Base-by-base conservation (phyloP, 2,329 filamentous ascomycete genomes). In the Trichoderma pleuroti region DNA sequence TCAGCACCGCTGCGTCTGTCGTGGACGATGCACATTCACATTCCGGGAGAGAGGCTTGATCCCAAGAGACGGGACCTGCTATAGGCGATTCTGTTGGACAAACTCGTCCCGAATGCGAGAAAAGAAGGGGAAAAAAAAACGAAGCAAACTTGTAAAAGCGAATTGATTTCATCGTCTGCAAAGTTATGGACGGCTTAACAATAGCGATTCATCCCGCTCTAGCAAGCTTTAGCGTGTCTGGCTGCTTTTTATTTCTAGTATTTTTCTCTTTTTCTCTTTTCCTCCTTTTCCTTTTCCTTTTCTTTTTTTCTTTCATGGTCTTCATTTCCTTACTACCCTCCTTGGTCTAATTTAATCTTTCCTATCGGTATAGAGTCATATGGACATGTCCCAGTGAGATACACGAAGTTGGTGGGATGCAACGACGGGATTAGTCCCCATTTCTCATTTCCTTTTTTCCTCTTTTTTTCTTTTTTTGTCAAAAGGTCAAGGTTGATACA, bases 1-100 rank as follows among this genome's bases (percentile, higher is more conserved):
- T 88, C 2, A 86, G 85, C 24, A 85, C 83, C 72, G 82, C 86
- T 8, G 88, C 88, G 1, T 88, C 90, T 77, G 80, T 90, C 18
- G 83, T 90, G 3, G 82, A 87, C 64, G 84, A 78, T 26, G 39
- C 57, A 16, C 39, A 69, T 36, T 60, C 49, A 7, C 39, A 69
- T 36, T 60, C 49, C 8, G 36, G 46, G 11, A 63, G 62, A 66
- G 69, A 66, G 16, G 26, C 28, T 21, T 68, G 26, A 46, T 24
- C 21, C 30, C 2, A 28, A 21, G 34, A 42, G 5, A 30, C 32
- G 4, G 14, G 16, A 8, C 36, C 32, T 36, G 21, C 3, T 39
- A 26, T 21, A 18, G 26, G 7, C 14, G 8, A 46, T 18, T 16
- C 9, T 32, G 8, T 5, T 21, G 24, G 14, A 30, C 18, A 57